Base-by-base conservation (phyloP, 208 protist species). In the Trypanosoma scelopori region DNA sequence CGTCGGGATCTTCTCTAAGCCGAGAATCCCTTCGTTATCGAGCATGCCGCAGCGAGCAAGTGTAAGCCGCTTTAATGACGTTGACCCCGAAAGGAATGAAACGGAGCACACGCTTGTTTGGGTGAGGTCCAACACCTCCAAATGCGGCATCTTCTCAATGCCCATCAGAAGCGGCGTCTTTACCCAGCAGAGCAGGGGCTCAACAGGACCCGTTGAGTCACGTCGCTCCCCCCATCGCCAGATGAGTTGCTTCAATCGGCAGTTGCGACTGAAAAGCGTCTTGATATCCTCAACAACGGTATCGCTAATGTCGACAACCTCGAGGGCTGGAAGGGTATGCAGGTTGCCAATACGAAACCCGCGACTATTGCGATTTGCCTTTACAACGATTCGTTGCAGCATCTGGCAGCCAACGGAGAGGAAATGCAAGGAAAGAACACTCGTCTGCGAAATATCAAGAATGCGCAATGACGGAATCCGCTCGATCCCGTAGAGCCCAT, bases 391-490 rank as follows among this genome's bases (percentile, higher is more conserved):
- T 56, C 57, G 76, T 46, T 72, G 50, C 35, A 91, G 69, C 18
- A 60, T 37, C 27, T 47, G 42, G n/a, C 76, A 78, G 13, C 81
- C 79, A 22, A 55, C 30, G 30, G 70, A 74, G 22, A 91, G 75
- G 45, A 91, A 91, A 61, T 85, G 74, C 15, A 91, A 60, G 15
- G 85, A 86, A 43, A 76, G 20, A 53, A 91, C 65, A 64, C 85
- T 87, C 16, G 81, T 91, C 68, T 91, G 85, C 37, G 85, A 91
- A 32, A 91, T 51, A 63, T 91, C 85, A 2, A 91, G 62, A 20
- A 46, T 42, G 15, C 27, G 65, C 27, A 71, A 25, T 45, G 53
- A 28, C 13, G 53, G 65, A 49, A 71, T 27, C 28, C 61, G 59
- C 63, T 87, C 81, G 39, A 91, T 71, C 12, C 85, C 85, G 32